Percentiles rank a stretch among this genome's conserved stretches.
Conservation (phyloP, 352 stramenopile genomes). For the Phytophthora pini region DNA sequence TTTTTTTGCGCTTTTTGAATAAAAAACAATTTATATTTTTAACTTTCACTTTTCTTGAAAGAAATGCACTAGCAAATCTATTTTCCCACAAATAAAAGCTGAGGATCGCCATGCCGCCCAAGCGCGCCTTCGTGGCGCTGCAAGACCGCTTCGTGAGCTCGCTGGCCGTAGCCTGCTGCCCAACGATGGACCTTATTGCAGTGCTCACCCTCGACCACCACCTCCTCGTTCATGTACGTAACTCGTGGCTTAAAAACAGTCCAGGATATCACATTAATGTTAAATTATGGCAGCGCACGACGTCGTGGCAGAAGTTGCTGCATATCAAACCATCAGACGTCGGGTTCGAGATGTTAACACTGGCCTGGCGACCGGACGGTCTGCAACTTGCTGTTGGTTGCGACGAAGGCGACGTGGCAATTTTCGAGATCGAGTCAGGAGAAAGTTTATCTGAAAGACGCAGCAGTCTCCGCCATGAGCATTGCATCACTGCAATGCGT, state of each 20-base stretch:
- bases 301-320: constrained; percentile 79
- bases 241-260: not conserved
- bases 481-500: constrained; percentile 63
- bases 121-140: constrained; percentile 64
- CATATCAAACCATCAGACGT: constrained; percentile 74
- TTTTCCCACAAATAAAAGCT: not conserved
- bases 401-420: constrained; percentile 69
- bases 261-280: not conserved
- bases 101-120: constrained; percentile 22
- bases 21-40: too few species aligned
- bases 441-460: constrained; percentile 38
- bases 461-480: constrained; percentile 46
- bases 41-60: too few species aligned
- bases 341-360: constrained; percentile 51
- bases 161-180: constrained; percentile 58
- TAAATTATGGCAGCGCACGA: constrained; percentile 52
- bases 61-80: too few species aligned
- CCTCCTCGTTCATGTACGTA: constrained; percentile 75
- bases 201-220: constrained; percentile 73
- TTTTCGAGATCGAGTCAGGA: constrained; percentile 73
- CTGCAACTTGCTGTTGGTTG: constrained; percentile 70
- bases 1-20: too few species aligned
- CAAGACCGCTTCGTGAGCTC: constrained; percentile 77
- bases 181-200: constrained; percentile 83
- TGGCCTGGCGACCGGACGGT: constrained; percentile 76